Conservation (phyloP, 345 rosid genomes). For the Garcia nutans region DNA sequence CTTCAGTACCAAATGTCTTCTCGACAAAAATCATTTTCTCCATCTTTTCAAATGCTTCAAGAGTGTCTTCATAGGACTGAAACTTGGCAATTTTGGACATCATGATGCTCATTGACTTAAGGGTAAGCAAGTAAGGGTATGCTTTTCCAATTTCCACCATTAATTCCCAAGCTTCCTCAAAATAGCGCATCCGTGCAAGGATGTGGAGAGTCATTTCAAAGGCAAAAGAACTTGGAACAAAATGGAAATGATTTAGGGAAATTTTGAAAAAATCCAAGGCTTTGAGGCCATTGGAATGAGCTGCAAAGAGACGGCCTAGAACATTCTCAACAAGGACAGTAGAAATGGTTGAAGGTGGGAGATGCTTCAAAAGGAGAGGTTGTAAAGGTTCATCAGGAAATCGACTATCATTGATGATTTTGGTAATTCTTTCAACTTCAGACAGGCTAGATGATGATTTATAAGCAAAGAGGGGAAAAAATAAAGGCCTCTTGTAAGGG, state of each 20-base stretch:
- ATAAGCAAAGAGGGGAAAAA: background rate
- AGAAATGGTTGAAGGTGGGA: conserved; percentile 42
- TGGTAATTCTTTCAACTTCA: conserved; percentile 51
- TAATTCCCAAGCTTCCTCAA: conserved; percentile 82
- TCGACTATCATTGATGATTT: conserved; percentile 69
- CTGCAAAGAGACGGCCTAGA: conserved; percentile 82
- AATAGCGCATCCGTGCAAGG: conserved; percentile 75
- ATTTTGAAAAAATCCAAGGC: conserved; percentile 77
- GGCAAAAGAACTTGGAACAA: conserved; percentile 50
- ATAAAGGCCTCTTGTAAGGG: background rate
- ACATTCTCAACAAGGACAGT: conserved; percentile 49
- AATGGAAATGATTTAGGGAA: conserved; percentile 36
- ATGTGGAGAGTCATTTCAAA: conserved; percentile 87
- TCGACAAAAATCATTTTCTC: conserved; percentile 54
- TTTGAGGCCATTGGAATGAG: conserved; percentile 86
- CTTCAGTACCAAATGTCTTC: conserved; percentile 56
- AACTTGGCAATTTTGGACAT: conserved; percentile 65
- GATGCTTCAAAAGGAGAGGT: conserved; percentile 42
- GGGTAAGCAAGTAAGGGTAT: conserved; percentile 52
- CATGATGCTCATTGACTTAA: conserved; percentile 80
- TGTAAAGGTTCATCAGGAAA: conserved; percentile 62
- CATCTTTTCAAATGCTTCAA: conserved; percentile 62
- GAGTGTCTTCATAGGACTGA: conserved; percentile 63
- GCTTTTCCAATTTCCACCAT: conserved; percentile 47
- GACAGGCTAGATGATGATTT: background rate